phyloP scores from a whole-genome alignment of 202 grass and related monocot species.

The Carex arenaria region DNA sequence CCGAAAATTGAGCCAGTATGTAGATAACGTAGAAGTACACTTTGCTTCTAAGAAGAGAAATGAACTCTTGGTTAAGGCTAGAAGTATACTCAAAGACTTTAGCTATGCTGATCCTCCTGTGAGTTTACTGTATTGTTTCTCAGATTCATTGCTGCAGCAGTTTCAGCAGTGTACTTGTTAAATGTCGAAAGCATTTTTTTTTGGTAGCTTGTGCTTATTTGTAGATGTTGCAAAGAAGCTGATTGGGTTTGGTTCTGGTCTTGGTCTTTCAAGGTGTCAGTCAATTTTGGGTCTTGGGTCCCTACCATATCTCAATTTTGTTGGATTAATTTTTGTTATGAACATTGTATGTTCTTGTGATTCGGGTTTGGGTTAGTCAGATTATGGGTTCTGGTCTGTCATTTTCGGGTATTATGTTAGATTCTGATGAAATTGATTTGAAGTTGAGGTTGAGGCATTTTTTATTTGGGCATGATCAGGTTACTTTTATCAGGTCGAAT shows the following conservation, averaged over 20 bases:
- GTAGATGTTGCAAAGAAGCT: neutral
- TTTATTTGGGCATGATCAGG: neutral
- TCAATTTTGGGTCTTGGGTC: neutral
- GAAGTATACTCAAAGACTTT: constrained; percentile 67
- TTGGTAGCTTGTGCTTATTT: neutral
- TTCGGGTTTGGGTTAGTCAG: neutral
- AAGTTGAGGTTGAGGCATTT: neutral
- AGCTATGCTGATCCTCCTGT: constrained; percentile 56
- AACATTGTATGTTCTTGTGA: neutral
- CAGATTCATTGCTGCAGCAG: neutral
- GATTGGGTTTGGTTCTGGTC: neutral
- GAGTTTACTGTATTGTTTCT: constrained; percentile 38
- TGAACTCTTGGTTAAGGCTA: constrained; percentile 83
- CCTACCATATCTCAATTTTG: neutral
- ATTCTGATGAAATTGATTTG: neutral
- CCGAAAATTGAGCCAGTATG: constrained; percentile 80
- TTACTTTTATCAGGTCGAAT: neutral
- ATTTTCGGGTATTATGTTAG: neutral
- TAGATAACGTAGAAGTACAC: constrained; percentile 94
- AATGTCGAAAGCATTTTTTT: neutral
- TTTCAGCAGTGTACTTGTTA: neutral
- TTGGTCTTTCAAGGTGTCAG: neutral
- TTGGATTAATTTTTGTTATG: neutral
- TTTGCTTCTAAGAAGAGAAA: constrained; percentile 88
- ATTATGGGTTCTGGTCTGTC: neutral